These are phyloP conservation scores for Paramecium tetraurelia DNA, from an alignment of 73 alveolate genomes.

Conservation along the genomic window DNA sequence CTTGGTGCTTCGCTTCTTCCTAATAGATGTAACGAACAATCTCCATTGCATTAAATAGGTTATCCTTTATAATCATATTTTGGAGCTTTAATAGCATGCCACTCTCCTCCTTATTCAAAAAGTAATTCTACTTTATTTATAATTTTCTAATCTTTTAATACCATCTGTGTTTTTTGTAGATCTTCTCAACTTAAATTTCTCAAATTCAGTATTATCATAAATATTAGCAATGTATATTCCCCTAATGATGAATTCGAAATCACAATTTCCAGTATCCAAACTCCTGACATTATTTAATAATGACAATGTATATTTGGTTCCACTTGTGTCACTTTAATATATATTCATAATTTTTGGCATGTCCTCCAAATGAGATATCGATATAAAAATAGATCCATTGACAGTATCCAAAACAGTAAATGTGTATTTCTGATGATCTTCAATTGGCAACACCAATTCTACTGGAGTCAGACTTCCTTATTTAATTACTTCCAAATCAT, in stretches of 20 bases:
- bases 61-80: conserved; percentile 66
- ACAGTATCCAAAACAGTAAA: conserved; percentile 56
- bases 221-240: conserved; percentile 68
- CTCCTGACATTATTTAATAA: conserved; percentile 49
- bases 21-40: conserved; percentile 80
- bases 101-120: conserved; percentile 85
- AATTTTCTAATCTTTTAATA: conserved; percentile 45
- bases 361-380: conserved; percentile 41
- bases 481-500: conserved; percentile 36
- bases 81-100: conserved; percentile 83
- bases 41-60: conserved; percentile 65
- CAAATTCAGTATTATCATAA: conserved; percentile 35
- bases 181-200: conserved; percentile 36
- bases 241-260: conserved; percentile 61
- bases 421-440: background rate
- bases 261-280: conserved; percentile 46
- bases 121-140: conserved; percentile 73
- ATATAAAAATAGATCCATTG: conserved; percentile 43
- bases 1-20: conserved; percentile 81
- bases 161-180: conserved; percentile 9
- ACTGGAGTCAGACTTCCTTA: background rate
- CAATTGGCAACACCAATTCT: conserved; percentile 25
- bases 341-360: conserved; percentile 47
- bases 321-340: conserved; percentile 47
- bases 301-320: conserved; percentile 49